A percentile compares a stretch with the other conserved stretches of the same genome.
phyloP scores from a whole-genome alignment of 805 yeast genomes.

The Diddensiella transvaalensis region DNA sequence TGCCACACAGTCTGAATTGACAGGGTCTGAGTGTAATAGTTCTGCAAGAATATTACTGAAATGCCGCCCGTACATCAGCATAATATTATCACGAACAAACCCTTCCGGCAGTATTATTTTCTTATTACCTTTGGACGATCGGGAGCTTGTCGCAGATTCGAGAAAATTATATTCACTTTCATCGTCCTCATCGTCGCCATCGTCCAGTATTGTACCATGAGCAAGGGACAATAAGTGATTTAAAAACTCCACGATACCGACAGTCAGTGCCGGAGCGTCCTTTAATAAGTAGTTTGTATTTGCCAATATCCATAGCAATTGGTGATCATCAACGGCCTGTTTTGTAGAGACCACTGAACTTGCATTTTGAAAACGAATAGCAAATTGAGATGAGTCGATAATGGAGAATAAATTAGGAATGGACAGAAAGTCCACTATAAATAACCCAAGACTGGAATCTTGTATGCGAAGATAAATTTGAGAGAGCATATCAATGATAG shows the following conservation, averaged over 20 bases:
- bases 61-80: background rate
- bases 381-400: background rate
- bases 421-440: conserved; percentile 1
- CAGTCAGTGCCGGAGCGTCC: background rate
- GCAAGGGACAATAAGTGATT: background rate
- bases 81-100: background rate
- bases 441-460: background rate
- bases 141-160: background rate
- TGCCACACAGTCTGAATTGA: conserved; percentile 12
- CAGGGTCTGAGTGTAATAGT: background rate
- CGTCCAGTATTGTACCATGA: background rate
- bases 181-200: background rate
- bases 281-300: background rate
- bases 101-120: background rate
- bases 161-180: background rate
- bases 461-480: background rate
- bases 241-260: background rate
- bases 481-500: background rate
- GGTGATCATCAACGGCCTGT: background rate
- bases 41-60: background rate
- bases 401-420: conserved; percentile 3
- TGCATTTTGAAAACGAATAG: background rate
- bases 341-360: background rate
- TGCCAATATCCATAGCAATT: background rate
- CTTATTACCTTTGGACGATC: no score